These are phyloP conservation scores for Cantharellus anzutake DNA, from an alignment of 768 basidiomycete species.

Conservation along the genomic window DNA sequence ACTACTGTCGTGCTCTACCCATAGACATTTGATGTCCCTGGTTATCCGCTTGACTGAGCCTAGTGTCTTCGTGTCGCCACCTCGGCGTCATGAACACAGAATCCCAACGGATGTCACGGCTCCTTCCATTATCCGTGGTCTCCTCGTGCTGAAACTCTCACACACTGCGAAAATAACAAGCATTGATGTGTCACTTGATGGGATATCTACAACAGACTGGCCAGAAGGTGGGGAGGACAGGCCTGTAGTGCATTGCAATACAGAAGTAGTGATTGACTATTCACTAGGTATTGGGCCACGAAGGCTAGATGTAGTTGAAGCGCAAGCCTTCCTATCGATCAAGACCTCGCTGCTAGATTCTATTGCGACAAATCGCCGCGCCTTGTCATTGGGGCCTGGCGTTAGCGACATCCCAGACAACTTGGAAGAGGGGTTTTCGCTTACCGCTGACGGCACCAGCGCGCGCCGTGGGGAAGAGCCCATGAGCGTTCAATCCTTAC, in stretches of 20 bases:
- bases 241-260: neutral
- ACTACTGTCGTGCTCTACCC: neutral
- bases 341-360: slow-evolving; percentile 59
- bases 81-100: neutral
- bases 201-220: slow-evolving; percentile 55
- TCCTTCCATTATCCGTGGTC: slow-evolving; percentile 42
- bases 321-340: slow-evolving; percentile 52
- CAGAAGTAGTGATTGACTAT: slow-evolving; percentile 5
- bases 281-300: slow-evolving; percentile 36
- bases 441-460: neutral
- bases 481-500: no score
- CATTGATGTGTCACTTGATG: slow-evolving; percentile 65
- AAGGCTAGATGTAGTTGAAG: slow-evolving; percentile 58
- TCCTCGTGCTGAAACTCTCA: slow-evolving; percentile 39
- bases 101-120: slow-evolving; percentile 19
- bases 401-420: slow-evolving; percentile 25
- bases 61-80: neutral
- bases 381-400: slow-evolving; percentile 31
- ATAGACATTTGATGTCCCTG: neutral
- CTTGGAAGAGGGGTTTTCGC: neutral
- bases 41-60: neutral
- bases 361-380: slow-evolving; percentile 23
- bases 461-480: no score
- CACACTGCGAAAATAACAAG: slow-evolving; percentile 76
- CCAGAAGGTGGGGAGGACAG: slow-evolving; percentile 47